These are phyloP conservation scores for Penicillium mononematosum DNA, from an alignment of 495 filamentous ascomycete species.

Conservation along the genomic window DNA sequence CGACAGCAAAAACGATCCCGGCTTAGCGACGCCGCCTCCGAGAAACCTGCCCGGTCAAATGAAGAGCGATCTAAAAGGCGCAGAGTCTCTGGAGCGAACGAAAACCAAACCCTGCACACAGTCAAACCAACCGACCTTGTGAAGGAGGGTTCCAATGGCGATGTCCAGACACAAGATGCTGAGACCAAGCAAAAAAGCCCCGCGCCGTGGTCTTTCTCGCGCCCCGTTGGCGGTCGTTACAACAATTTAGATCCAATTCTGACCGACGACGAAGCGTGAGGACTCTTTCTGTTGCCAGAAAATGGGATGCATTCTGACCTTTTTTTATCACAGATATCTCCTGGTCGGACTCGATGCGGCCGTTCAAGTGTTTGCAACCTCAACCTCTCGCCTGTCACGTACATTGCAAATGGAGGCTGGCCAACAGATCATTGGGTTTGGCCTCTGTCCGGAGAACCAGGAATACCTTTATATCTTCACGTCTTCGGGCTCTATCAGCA, in stretches of 20 bases:
- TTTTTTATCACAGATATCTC: constrained; percentile 53
- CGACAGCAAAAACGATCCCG: constrained; percentile 39
- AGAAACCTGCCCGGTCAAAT: constrained; percentile 22
- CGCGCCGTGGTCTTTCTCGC: constrained; percentile 37
- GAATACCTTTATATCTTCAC: constrained; percentile 70
- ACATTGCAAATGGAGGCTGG: constrained; percentile 44
- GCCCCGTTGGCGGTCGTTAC: constrained; percentile 35
- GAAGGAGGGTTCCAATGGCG: not conserved
- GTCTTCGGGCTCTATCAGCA: constrained; percentile 60
- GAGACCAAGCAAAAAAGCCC: constrained; percentile 12
- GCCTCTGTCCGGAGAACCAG: constrained; percentile 55
- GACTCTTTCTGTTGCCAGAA: constrained; percentile 6
- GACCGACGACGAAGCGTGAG: constrained; percentile 77
- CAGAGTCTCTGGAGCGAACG: constrained; percentile 30
- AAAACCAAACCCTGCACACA: constrained; percentile 4
- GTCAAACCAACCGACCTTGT: not conserved
- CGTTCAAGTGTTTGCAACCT: constrained; percentile 76
- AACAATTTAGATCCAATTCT: constrained; percentile 73
- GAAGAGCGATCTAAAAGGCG: constrained; percentile 37
- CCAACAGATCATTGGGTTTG: constrained; percentile 50
- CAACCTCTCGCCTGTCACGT: constrained; percentile 74
- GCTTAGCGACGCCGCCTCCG: constrained; percentile 32
- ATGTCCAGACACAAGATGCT: constrained; percentile 10
- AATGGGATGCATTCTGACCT: constrained; percentile 25
- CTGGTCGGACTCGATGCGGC: constrained; percentile 62